Base-by-base conservation (phyloP, 768 basidiomycete species). In the Hebeloma cylindrosporum region DNA sequence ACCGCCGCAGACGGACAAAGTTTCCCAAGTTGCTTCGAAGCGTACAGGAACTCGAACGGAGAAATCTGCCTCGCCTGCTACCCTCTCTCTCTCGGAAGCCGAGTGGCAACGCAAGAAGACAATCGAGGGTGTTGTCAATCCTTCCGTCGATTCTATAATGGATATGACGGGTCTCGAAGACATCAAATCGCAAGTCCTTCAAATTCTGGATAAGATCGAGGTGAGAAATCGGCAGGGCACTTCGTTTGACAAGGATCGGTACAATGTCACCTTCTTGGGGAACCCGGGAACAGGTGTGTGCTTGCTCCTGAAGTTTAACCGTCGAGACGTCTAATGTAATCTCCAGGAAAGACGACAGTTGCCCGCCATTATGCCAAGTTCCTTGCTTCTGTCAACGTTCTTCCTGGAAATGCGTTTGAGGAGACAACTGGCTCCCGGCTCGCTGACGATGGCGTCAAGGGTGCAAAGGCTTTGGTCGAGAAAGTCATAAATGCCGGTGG, bases 271-370 rank as follows among this genome's bases (percentile, higher is more conserved):
- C 9, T 64, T 88, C 9, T 73, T 84, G 0, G 85, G 85, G 10
- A 88, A 88, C 54, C 85, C 85, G 3, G 85, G 85, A 7, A 88
- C 85, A 60, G 85, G 85, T 85, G 45, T 21, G 69, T 50, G n/a
- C 3, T 40, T 23, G 5, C 4, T 27, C 52, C 8, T 45, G 33
- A 13, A 26, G 2, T 36, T 29, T 3, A 17, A 14, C 10, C 14
- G 22, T 40, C n/a, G 25, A 18, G 20, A 4, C 14, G 23, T 5
- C 3, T 22, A 47, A 6, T 47, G 28, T 22, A 22, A 3, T 36
- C 27, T 3, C 14, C 18, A 50, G 48, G 48, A n/a, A 50, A 50
- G 27, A 50, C 48, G 6, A 50, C 44, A n/a, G n/a, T n/a, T n/a
- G n/a, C n/a, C n/a, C n/a, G n/a, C n/a, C n/a, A n/a, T n/a, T n/a